These are phyloP conservation scores for Vicia villosa DNA, from an alignment of 306 rosid species.

Conservation along the genomic window DNA sequence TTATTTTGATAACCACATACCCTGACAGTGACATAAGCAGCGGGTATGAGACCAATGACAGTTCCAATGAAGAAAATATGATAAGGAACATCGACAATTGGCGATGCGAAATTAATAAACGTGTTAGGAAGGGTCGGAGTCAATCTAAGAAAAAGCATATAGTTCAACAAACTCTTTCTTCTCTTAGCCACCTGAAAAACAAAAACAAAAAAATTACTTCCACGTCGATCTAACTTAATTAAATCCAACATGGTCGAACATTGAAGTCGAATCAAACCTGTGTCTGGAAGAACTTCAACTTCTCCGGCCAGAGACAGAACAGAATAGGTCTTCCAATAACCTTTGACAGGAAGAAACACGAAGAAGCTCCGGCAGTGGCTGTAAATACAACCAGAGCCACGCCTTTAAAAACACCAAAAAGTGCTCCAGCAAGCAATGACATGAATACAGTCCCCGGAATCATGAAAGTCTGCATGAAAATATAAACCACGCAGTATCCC, in stretches of 20 bases:
- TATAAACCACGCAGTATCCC: conserved; percentile 92
- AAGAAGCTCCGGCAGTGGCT: conserved; percentile 97
- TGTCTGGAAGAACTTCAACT: conserved; percentile 72
- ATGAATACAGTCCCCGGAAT: conserved; percentile 98
- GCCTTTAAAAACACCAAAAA: conserved; percentile 85
- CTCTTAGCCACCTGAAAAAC: conserved; percentile 84
- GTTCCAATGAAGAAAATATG: conserved; percentile 82
- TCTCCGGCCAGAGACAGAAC: conserved; percentile 83
- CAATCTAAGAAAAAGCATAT: conserved; percentile 92
- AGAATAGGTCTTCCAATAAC: conserved; percentile 84
- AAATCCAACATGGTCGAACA: neutral
- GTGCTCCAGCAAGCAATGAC: conserved; percentile 98
- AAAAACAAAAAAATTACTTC: conserved; percentile 17
- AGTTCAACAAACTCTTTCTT: conserved; percentile 74
- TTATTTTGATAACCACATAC: conserved; percentile 43
- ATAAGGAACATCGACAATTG: conserved; percentile 95
- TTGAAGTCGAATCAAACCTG: conserved; percentile 55
- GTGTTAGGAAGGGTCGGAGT: conserved; percentile 96
- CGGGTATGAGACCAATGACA: conserved; percentile 84
- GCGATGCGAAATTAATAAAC: conserved; percentile 92
- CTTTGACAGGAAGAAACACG: conserved; percentile 89
- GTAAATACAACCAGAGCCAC: conserved; percentile 88
- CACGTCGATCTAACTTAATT: neutral
- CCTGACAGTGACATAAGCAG: conserved; percentile 93
- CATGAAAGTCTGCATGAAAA: conserved; percentile 99